phyloP scores from a whole-genome alignment of 768 basidiomycete species.

The Chalciporus sphaerocephalus region DNA sequence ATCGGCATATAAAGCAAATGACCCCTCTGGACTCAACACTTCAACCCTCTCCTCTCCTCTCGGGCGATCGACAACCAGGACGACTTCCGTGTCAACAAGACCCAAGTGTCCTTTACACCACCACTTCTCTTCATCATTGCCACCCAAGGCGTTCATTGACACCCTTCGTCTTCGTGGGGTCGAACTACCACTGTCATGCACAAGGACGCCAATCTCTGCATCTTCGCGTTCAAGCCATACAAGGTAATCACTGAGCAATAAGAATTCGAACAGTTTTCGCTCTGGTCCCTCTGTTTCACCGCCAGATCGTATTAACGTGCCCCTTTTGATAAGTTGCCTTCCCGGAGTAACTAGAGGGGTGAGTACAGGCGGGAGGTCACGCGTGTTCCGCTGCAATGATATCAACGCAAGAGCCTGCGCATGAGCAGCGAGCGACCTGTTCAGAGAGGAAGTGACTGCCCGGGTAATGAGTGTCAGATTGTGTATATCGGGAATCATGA shows the following conservation, averaged over 20 bases:
- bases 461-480: constrained; percentile 10
- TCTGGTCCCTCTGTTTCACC: constrained; percentile 40
- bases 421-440: constrained; percentile 75
- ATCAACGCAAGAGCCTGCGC: constrained; percentile 71
- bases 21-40: constrained; percentile 70
- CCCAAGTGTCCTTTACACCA: constrained; percentile 63
- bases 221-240: constrained; percentile 67
- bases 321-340: constrained; percentile 70
- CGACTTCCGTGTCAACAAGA: constrained; percentile 73
- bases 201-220: constrained; percentile 19
- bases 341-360: constrained; percentile 78
- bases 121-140: constrained; percentile 63
- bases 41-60: constrained; percentile 59
- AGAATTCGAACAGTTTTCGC: constrained; percentile 54
- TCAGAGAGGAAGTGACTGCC: constrained; percentile 71
- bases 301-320: constrained; percentile 47
- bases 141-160: constrained; percentile 21
- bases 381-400: constrained; percentile 73
- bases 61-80: constrained; percentile 42
- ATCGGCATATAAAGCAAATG: constrained; percentile 66
- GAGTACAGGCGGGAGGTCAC: constrained; percentile 71
- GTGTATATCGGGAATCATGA: not conserved
- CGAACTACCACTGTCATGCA: constrained; percentile 16
- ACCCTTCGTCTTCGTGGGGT: constrained; percentile 15
- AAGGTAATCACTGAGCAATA: constrained; percentile 79